Base-by-base conservation (phyloP, 2,329 filamentous ascomycete species). In the Chrysoporthe puriensis region DNA sequence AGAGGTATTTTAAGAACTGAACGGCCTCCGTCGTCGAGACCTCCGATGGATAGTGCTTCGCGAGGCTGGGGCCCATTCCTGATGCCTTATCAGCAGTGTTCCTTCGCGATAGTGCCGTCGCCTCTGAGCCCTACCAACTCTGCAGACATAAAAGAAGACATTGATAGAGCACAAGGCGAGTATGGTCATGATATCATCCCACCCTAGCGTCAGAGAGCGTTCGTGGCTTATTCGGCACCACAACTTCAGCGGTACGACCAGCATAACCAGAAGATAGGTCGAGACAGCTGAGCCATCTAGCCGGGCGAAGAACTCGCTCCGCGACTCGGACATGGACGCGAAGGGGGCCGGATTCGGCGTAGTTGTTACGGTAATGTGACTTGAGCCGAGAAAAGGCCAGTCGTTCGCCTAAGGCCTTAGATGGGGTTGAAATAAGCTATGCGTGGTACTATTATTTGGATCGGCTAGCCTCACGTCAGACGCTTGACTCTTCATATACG, bases 111-210 rank as follows among this genome's bases (percentile, higher is more conserved):
- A 9, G 36, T 40, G 36, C 1, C 5, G 9, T 6, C 5, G 36
- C 9, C 36, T 40, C 36, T 40, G 36, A 40, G 36, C 36, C 50
- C 16, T 34, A 54, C 50, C 50, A 16, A 54, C 50, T 54, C 50
- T 54, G 21, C 50, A 54, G 50, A 54, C 13, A 26, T 32, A 54
- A 54, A 54, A 54, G 26, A 54, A 54, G 50, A 26, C 50, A 32
- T 34, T 54, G 21, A 54, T 54, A 54, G 50, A 54, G 50, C 50
- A 54, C 26, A 54, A 54, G 26, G 50, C 50, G 26, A 54, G 50
- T 34, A 34, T 26, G 50, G 50, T 34, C 21, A 54, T 32, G 21
- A 54, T 34, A 21, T 54, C 50, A 14, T 54, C 50, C 50, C 21
- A 54, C 13, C 50, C 50, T 5, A 54, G 11, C 21, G 50, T 32